A percentile compares a stretch with the other conserved stretches of the same genome.
phyloP scores from a whole-genome alignment of 2,329 filamentous ascomycete species.

The Fusarium oxysporum region DNA sequence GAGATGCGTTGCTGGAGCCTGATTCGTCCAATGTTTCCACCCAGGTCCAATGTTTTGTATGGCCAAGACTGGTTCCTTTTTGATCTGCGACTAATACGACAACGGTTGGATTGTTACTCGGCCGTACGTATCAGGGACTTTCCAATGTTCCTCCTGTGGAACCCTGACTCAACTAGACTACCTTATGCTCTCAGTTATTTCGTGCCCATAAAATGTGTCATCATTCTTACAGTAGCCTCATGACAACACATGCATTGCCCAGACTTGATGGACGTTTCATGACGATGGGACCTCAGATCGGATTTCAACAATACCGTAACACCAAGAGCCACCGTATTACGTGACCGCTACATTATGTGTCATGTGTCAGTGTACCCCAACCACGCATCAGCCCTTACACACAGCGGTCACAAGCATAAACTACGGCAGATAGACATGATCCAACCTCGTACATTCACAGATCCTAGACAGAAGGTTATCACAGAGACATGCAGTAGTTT shows the following conservation, averaged over 20 bases:
- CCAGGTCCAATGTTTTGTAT: constrained; percentile 20
- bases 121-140: constrained; percentile 6
- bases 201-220: constrained; percentile 34
- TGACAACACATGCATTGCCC: constrained; percentile 39
- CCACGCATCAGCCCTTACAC: constrained; percentile 13
- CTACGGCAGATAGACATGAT: constrained; percentile 16
- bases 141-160: constrained; percentile 24
- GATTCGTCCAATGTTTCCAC: constrained; percentile 38
- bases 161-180: constrained; percentile 16
- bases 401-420: constrained; percentile 17
- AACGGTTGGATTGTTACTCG: constrained; percentile 6
- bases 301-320: constrained; percentile 12
- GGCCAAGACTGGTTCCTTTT: constrained; percentile 2
- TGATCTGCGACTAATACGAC: constrained; percentile 14
- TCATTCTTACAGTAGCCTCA: constrained; percentile 29
- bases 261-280: constrained; percentile 33
- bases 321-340: constrained; percentile 22
- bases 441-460: constrained; percentile 9
- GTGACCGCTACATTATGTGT: constrained; percentile 17
- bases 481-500: constrained; percentile 25
- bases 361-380: constrained; percentile 3
- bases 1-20: constrained; percentile 14
- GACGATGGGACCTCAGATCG: constrained; percentile 21
- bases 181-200: neutral
- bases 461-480: neutral